Conservation (phyloP, 805 yeast genomes). For the Candida chilensis region DNA sequence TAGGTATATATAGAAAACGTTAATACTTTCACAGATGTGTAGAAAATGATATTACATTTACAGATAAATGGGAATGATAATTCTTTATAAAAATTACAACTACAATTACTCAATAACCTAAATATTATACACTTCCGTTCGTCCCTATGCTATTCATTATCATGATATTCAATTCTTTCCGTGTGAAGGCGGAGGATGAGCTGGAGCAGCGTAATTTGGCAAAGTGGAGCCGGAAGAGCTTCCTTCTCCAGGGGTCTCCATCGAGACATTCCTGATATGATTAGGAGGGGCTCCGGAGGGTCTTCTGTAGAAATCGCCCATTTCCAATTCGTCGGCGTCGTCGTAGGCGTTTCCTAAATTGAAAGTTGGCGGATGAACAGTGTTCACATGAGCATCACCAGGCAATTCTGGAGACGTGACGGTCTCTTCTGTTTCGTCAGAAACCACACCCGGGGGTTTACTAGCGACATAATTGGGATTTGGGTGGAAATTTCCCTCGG, state of each 20-base stretch:
- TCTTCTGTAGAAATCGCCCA: background rate
- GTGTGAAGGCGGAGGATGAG: background rate
- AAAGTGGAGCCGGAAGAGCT: background rate
- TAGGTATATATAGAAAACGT: too few species aligned
- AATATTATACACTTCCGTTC: too few species aligned
- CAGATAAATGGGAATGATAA: too few species aligned
- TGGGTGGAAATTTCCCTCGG: slow-evolving; percentile 11
- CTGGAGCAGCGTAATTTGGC: background rate
- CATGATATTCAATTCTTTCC: background rate
- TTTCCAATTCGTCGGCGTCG: background rate
- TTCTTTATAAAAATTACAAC: too few species aligned
- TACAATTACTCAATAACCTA: too few species aligned
- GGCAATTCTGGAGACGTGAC: background rate
- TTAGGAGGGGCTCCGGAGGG: background rate
- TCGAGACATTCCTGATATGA: background rate
- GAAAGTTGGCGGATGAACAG: background rate
- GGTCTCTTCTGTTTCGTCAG: background rate
- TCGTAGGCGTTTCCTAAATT: background rate
- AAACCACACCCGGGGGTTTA: background rate
- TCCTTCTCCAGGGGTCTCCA: background rate
- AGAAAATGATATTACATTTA: too few species aligned
- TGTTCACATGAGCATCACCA: background rate
- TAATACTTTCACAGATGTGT: too few species aligned
- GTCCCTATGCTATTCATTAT: background rate
- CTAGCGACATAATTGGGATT: background rate